A percentile compares a stretch with the other conserved stretches of the same genome.
phyloP scores from a whole-genome alignment of 441 rosid genomes.

The Jatropha podagrica region DNA sequence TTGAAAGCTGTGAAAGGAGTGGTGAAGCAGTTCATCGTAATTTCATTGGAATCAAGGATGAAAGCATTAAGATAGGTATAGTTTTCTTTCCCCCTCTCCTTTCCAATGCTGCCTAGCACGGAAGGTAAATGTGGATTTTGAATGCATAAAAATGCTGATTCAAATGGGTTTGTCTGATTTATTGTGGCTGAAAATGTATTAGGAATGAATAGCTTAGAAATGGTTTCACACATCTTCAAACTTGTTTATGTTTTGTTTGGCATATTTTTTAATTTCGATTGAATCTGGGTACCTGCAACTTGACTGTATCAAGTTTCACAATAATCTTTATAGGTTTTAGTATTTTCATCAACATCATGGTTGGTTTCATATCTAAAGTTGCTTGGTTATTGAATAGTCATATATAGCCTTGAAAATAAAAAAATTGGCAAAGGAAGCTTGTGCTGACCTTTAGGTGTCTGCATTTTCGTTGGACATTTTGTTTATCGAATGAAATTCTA shows the following conservation, averaged over 20 bases:
- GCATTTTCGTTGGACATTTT: neutral
- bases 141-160: neutral
- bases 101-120: neutral
- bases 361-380: neutral
- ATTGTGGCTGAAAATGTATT: neutral
- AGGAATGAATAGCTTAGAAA: neutral
- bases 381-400: neutral
- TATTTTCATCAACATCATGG: neutral
- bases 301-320: neutral
- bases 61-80: conserved; percentile 50
- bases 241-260: neutral
- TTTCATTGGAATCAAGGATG: conserved; percentile 60
- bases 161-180: neutral
- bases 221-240: neutral
- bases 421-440: neutral
- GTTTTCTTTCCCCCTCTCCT: neutral
- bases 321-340: neutral
- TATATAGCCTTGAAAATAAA: neutral
- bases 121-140: neutral
- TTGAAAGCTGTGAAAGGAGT: conserved; percentile 65
- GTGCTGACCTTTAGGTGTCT: neutral
- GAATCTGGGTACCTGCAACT: neutral
- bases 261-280: neutral
- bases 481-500: neutral
- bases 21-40: conserved; percentile 79